Evolutionary conservation across 192 early-diverging fungal species (phyloP).

Genomic region (Coemansia sp.): DNA sequence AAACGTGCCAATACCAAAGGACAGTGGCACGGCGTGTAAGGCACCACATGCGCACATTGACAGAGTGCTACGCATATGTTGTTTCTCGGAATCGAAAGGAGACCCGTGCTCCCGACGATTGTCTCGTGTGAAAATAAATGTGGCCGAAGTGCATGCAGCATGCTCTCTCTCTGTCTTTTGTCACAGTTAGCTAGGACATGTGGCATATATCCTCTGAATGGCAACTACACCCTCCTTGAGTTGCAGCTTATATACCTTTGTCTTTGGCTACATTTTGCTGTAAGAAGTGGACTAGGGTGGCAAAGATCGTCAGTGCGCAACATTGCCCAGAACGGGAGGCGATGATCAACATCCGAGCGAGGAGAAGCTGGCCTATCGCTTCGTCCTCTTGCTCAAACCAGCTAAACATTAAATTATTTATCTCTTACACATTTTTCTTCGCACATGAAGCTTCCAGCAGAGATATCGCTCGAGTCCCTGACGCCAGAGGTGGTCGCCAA

Average conservation of each 20-base stretch:
- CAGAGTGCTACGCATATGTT: neutral
- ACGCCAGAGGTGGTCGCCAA: slow-evolving; percentile 58
- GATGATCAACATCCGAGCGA: neutral
- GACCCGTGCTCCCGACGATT: neutral
- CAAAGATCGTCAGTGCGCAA: neutral
- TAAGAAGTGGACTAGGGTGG: neutral
- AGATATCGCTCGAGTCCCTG: slow-evolving; percentile 51
- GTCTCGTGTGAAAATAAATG: neutral
- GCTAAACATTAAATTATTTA: too few species aligned
- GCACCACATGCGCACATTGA: neutral
- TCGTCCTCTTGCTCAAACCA: too few species aligned
- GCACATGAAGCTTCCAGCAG: neutral
- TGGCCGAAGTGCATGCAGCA: neutral
- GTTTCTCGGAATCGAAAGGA: neutral
- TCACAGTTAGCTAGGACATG: neutral
- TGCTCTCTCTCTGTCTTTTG: neutral
- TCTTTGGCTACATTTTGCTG: neutral
- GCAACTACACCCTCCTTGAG: neutral
- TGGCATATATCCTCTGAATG: neutral
- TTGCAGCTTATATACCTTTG: neutral
- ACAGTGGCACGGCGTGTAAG: neutral
- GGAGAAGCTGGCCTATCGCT: too few species aligned
- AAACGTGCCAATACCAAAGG: neutral
- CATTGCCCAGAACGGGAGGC: too few species aligned
- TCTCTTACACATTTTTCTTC: neutral